Percentiles rank a stretch among this genome's conserved stretches.
These are phyloP conservation scores for Symmetrospora coprosmae DNA, from an alignment of 768 basidiomycete genomes.

Conservation along the genomic window DNA sequence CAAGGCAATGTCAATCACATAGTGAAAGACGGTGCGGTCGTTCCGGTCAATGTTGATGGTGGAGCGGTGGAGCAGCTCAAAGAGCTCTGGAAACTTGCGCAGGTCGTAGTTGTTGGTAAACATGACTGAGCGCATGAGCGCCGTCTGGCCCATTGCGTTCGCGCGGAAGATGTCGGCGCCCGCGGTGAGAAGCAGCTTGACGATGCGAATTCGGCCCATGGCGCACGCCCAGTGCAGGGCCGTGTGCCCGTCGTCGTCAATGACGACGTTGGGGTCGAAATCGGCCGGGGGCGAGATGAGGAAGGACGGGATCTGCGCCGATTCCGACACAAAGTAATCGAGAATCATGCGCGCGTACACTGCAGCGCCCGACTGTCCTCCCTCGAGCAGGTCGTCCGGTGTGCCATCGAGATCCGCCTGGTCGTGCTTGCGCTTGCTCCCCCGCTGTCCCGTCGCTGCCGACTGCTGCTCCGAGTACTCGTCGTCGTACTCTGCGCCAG, in stretches of 20 bases:
- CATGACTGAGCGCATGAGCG: slow-evolving; percentile 97
- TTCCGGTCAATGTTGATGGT: slow-evolving; percentile 97
- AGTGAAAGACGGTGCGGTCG: slow-evolving; percentile 95
- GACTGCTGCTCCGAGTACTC: slow-evolving; percentile 11
- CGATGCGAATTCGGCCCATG: slow-evolving; percentile 92
- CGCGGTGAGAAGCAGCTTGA: slow-evolving; percentile 80
- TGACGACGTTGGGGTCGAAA: slow-evolving; percentile 88
- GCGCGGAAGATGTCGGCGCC: slow-evolving; percentile 95
- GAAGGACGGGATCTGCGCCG: slow-evolving; percentile 71
- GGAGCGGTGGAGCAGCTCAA: slow-evolving; percentile 90
- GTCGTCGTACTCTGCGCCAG: slow-evolving; percentile 11
- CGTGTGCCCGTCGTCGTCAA: slow-evolving; percentile 96
- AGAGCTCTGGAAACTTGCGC: slow-evolving; percentile 93
- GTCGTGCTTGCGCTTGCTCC: slow-evolving; percentile 23
- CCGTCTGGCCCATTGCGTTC: slow-evolving; percentile 90
- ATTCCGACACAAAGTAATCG: slow-evolving; percentile 97
- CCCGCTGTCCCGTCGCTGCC: background rate
- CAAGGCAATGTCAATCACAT: slow-evolving; percentile 93
- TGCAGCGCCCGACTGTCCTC: slow-evolving; percentile 32
- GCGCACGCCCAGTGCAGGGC: slow-evolving; percentile 97
- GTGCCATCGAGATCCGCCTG: background rate
- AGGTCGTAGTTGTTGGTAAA: slow-evolving; percentile 99
- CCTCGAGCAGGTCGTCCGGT: background rate
- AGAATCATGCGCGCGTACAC: slow-evolving; percentile 83
- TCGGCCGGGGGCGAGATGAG: slow-evolving; percentile 75